phyloP scores from a whole-genome alignment of 225 moss, liverwort and hornwort genomes.

The Marchantia paleacea region DNA sequence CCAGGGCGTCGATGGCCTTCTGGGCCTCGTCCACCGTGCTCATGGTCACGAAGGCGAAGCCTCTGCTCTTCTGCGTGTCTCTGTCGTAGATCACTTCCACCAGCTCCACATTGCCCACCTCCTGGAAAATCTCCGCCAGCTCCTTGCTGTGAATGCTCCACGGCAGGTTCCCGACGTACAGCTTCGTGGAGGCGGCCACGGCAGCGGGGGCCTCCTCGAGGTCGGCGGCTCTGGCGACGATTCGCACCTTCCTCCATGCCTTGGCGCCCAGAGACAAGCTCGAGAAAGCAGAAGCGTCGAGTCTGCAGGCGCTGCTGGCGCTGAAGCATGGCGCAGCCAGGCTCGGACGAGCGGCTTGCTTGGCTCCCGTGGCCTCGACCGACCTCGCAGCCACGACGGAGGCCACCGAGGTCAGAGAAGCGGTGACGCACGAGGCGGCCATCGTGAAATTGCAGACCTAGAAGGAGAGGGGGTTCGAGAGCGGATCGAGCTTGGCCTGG shows the following conservation, averaged over 20 bases:
- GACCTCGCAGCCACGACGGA: background rate
- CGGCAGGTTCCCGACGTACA: slow-evolving; percentile 76
- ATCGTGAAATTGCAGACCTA: slow-evolving; percentile 7
- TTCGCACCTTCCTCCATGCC: slow-evolving; percentile 27
- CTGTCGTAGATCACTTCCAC: slow-evolving; percentile 91
- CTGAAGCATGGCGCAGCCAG: slow-evolving; percentile 18
- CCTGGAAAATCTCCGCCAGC: slow-evolving; percentile 65
- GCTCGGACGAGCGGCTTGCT: slow-evolving; percentile 22
- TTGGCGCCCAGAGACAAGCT: slow-evolving; percentile 14
- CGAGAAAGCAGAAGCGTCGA: background rate
- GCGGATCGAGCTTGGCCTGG: background rate
- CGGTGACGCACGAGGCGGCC: slow-evolving; percentile 40
- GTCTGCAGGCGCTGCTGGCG: background rate
- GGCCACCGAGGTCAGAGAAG: slow-evolving; percentile 19
- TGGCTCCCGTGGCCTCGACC: slow-evolving; percentile 7
- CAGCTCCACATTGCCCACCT: slow-evolving; percentile 55
- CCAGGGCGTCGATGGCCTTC: slow-evolving; percentile 50
- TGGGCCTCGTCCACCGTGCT: slow-evolving; percentile 50
- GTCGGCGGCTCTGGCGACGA: slow-evolving; percentile 35
- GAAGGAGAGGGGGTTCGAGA: background rate
- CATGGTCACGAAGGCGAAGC: slow-evolving; percentile 89
- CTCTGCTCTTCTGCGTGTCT: slow-evolving; percentile 54
- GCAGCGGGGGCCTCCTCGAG: slow-evolving; percentile 28
- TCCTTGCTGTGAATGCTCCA: slow-evolving; percentile 63
- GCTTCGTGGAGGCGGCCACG: slow-evolving; percentile 38